phyloP scores from a whole-genome alignment of 768 basidiomycete species.

The Wakefieldia striispora region DNA sequence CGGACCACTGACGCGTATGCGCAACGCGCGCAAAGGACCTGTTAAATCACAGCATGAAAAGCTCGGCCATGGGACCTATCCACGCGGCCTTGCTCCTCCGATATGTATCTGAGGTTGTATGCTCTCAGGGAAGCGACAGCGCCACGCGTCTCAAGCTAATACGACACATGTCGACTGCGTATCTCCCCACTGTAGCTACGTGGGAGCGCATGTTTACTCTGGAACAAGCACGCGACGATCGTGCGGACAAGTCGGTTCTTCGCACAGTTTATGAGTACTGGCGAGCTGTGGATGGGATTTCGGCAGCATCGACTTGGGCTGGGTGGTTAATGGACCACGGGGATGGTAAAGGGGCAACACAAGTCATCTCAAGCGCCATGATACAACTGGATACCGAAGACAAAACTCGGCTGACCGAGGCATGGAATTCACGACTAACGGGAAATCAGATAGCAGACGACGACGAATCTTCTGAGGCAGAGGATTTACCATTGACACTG shows the following conservation, averaged over 20 bases:
- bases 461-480: constrained; percentile 3
- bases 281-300: constrained; percentile 36
- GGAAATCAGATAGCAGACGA: constrained; percentile 9
- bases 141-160: constrained; percentile 28
- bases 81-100: constrained; percentile 49
- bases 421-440: constrained; percentile 32
- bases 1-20: not conserved
- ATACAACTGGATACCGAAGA: constrained; percentile 25
- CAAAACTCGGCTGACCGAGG: constrained; percentile 34
- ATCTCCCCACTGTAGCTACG: constrained; percentile 42
- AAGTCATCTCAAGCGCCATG: constrained; percentile 34
- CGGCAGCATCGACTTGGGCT: constrained; percentile 45
- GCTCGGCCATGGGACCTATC: constrained; percentile 36
- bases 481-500: constrained; percentile 12
- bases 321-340: constrained; percentile 44
- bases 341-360: constrained; percentile 40
- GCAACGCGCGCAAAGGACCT: constrained; percentile 36
- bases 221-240: constrained; percentile 19
- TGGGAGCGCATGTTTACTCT: constrained; percentile 44
- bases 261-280: constrained; percentile 41
- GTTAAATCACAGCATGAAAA: constrained; percentile 47
- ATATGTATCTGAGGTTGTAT: constrained; percentile 38
- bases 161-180: constrained; percentile 40
- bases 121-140: constrained; percentile 17
- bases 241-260: constrained; percentile 19